These are phyloP conservation scores for Clohesyomyces aquaticus DNA, from an alignment of 495 filamentous ascomycete species.

Conservation along the genomic window DNA sequence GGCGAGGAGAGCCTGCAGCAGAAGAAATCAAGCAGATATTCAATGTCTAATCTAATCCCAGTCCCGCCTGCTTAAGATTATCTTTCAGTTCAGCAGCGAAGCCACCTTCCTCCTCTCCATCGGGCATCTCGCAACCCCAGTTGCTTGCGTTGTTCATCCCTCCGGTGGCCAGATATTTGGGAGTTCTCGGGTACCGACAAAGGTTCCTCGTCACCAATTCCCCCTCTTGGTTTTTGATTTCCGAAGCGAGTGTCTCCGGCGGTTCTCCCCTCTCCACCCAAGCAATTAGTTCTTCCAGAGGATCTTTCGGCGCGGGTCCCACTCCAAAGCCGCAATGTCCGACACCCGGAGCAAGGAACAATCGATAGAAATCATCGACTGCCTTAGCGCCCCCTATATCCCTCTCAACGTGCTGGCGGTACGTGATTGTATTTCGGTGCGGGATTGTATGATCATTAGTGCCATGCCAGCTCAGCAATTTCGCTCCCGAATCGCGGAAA, in stretches of 20 bases:
- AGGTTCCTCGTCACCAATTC: slow-evolving; percentile 6
- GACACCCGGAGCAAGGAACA: slow-evolving; percentile 46
- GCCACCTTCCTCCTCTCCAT: not conserved
- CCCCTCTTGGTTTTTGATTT: slow-evolving; percentile 1
- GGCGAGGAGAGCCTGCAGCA: too few species aligned
- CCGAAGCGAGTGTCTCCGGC: slow-evolving; percentile 41
- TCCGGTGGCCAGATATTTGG: slow-evolving; percentile 13
- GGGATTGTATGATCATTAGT: slow-evolving; percentile 36
- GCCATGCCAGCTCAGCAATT: slow-evolving; percentile 54
- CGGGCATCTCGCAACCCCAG: slow-evolving; percentile 13
- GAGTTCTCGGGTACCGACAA: slow-evolving; percentile 2
- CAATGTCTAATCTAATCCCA: too few species aligned
- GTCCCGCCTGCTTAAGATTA: not conserved
- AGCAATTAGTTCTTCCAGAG: slow-evolving; percentile 42
- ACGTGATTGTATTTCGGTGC: slow-evolving; percentile 37
- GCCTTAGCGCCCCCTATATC: slow-evolving; percentile 24
- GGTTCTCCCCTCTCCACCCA: slow-evolving; percentile 50
- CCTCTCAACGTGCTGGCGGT: slow-evolving; percentile 37
- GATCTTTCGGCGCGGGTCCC: slow-evolving; percentile 28
- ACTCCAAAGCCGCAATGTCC: slow-evolving; percentile 40
- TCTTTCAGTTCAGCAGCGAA: not conserved
- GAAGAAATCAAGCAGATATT: too few species aligned
- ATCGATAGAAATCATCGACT: slow-evolving; percentile 44
- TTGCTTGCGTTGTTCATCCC: slow-evolving; percentile 7
- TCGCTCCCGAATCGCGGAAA: slow-evolving; percentile 49